Evolutionary conservation across 2,329 filamentous ascomycete species (phyloP).

Genomic region (Talaromyces amestolkiae): DNA sequence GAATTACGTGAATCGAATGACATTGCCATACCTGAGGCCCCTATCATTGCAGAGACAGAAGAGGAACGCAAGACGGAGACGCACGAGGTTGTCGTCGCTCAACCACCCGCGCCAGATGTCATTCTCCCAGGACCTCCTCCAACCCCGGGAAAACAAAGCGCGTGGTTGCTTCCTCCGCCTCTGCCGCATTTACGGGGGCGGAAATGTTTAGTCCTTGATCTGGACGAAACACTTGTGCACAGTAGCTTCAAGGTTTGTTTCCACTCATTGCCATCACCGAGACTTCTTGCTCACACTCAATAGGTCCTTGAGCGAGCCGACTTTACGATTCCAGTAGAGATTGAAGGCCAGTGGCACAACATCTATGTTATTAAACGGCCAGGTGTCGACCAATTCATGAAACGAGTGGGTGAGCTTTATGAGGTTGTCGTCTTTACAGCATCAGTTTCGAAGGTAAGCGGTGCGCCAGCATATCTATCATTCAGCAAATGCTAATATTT

Average conservation of each 20-base stretch:
- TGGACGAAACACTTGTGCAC: constrained; percentile 96
- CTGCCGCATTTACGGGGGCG: constrained; percentile 75
- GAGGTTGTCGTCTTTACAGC: constrained; percentile 99
- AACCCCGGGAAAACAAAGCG: constrained; percentile 53
- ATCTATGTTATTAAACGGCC: constrained; percentile 99
- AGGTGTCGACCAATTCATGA: constrained; percentile 99
- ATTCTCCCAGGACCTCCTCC: constrained; percentile 57
- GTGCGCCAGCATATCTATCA: background rate
- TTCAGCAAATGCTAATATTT: background rate
- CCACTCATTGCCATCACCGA: background rate
- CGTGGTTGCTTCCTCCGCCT: constrained; percentile 72
- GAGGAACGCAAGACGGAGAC: constrained; percentile 44
- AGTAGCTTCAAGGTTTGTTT: constrained; percentile 90
- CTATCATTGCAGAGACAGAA: constrained; percentile 44
- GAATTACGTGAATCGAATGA: constrained; percentile 48
- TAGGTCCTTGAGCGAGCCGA: constrained; percentile 97
- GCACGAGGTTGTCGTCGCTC: constrained; percentile 41
- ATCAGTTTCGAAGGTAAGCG: constrained; percentile 86
- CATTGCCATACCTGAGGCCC: constrained; percentile 64
- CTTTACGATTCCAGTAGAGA: constrained; percentile 98
- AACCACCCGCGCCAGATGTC: constrained; percentile 45
- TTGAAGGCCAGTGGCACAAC: constrained; percentile 98
- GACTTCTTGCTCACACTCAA: background rate
- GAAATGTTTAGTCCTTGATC: constrained; percentile 91
- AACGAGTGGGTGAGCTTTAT: constrained; percentile 93